A percentile compares a stretch with the other conserved stretches of the same genome.
These are phyloP conservation scores for Lichtheimia hyalospora DNA, from an alignment of 371 early-diverging fungal genomes.

Conservation along the genomic window DNA sequence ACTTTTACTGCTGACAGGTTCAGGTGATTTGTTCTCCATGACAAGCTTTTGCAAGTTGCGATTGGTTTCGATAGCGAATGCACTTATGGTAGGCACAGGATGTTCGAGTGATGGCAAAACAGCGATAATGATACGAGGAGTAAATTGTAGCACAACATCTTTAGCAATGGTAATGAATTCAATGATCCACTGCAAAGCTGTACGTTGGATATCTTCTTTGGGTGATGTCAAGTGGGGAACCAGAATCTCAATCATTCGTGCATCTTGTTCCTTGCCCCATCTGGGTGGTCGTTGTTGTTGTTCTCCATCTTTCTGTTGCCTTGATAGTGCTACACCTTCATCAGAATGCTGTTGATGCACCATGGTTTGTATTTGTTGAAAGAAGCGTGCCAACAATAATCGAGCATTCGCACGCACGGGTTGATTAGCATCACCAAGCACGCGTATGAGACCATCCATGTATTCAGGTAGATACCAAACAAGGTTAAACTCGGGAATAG, in stretches of 20 bases:
- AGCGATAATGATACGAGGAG: constrained; percentile 71
- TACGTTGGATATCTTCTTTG: constrained; percentile 86
- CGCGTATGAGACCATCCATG: constrained; percentile 82
- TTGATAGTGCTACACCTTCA: background rate
- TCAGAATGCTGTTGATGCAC: constrained; percentile 29
- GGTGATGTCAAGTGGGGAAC: constrained; percentile 70
- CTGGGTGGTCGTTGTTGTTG: background rate
- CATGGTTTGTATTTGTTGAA: constrained; percentile 75
- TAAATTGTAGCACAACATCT: constrained; percentile 71
- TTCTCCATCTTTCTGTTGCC: background rate
- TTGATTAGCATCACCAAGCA: constrained; percentile 79
- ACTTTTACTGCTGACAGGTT: constrained; percentile 3
- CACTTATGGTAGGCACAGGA: constrained; percentile 54
- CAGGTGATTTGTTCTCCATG: constrained; percentile 29
- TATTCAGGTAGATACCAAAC: constrained; percentile 85
- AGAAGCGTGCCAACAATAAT: constrained; percentile 70
- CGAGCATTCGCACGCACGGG: constrained; percentile 80
- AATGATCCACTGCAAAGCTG: constrained; percentile 84
- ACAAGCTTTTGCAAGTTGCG: constrained; percentile 71
- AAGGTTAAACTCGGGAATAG: constrained; percentile 87
- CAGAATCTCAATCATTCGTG: constrained; percentile 73
- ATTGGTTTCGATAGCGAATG: constrained; percentile 73
- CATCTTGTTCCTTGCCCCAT: constrained; percentile 72
- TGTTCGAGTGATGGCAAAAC: constrained; percentile 82
- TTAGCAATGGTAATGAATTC: constrained; percentile 80